A percentile compares a stretch with the other conserved stretches of the same genome.
phyloP scores from a whole-genome alignment of 768 basidiomycete genomes.

The Kwoniella dendrophila region DNA sequence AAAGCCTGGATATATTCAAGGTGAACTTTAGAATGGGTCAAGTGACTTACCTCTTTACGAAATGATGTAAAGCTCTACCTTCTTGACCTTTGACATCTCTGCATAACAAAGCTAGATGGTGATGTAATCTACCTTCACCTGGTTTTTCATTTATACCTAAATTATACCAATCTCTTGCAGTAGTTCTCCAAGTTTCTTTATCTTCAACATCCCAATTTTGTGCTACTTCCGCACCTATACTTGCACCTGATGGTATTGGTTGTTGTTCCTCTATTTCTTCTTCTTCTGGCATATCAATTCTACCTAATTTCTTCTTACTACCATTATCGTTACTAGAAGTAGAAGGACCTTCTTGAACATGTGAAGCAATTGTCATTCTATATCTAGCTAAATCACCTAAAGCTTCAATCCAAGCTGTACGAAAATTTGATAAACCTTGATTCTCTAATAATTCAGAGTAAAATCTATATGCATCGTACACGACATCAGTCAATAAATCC shows the following conservation, averaged over 20 bases:
- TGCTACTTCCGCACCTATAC: slow-evolving; percentile 83
- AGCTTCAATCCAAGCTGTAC: slow-evolving; percentile 89
- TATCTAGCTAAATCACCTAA: slow-evolving; percentile 95
- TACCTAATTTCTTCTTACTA: slow-evolving; percentile 4
- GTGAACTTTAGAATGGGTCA: too few relatives aligned
- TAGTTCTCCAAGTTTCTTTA: slow-evolving; percentile 85
- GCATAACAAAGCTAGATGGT: slow-evolving; percentile 85
- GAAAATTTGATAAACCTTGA: slow-evolving; percentile 68
- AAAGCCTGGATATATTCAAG: too few relatives aligned
- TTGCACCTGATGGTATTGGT: slow-evolving; percentile 54
- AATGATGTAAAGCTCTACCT: slow-evolving; percentile 84
- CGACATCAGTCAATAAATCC: slow-evolving; percentile 90
- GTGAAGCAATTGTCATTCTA: slow-evolving; percentile 88
- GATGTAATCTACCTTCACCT: slow-evolving; percentile 91
- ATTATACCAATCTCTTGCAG: slow-evolving; percentile 91
- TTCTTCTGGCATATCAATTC: slow-evolving; percentile 61
- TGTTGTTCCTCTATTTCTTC: slow-evolving; percentile 64
- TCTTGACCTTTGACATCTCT: slow-evolving; percentile 82
- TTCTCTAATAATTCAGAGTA: slow-evolving; percentile 90
- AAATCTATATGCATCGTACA: slow-evolving; percentile 91
- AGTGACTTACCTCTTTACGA: slow-evolving; percentile 87
- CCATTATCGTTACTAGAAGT: background rate
- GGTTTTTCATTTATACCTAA: slow-evolving; percentile 83
- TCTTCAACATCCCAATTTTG: slow-evolving; percentile 74
- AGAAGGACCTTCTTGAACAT: slow-evolving; percentile 61